These are phyloP conservation scores for Exophiala oligosperma DNA, from an alignment of 2,329 filamentous ascomycete genomes.

Conservation along the genomic window DNA sequence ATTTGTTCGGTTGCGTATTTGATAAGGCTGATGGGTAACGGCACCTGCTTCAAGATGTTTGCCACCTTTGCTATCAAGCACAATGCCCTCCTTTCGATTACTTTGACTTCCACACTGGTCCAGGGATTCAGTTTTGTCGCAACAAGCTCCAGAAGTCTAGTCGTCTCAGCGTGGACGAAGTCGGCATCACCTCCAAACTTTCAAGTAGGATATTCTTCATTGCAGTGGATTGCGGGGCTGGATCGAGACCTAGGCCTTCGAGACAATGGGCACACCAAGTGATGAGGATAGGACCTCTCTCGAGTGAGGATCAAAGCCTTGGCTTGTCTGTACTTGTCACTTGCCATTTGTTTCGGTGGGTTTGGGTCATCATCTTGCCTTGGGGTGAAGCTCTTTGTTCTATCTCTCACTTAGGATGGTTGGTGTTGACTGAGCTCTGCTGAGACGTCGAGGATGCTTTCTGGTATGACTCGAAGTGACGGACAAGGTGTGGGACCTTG, in stretches of 20 bases:
- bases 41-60: slow-evolving; percentile 7
- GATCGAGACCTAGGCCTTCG: neutral
- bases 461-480: slow-evolving; percentile 23
- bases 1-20: slow-evolving; percentile 2
- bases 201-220: slow-evolving; percentile 8
- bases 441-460: slow-evolving; percentile 22
- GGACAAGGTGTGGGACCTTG: slow-evolving; percentile 16
- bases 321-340: slow-evolving; percentile 69
- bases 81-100: slow-evolving; percentile 2
- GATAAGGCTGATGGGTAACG: neutral
- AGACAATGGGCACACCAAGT: slow-evolving; percentile 26
- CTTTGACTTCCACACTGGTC: slow-evolving; percentile 13
- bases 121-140: slow-evolving; percentile 23
- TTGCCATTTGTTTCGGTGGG: slow-evolving; percentile 29
- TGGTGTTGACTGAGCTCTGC: slow-evolving; percentile 8
- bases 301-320: slow-evolving; percentile 90
- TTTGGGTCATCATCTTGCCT: neutral
- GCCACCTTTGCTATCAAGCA: slow-evolving; percentile 9
- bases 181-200: slow-evolving; percentile 7
- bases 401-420: slow-evolving; percentile 12
- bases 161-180: slow-evolving; percentile 6
- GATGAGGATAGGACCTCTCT: slow-evolving; percentile 73
- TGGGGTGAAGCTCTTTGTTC: slow-evolving; percentile 15
- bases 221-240: slow-evolving; percentile 1
- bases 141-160: slow-evolving; percentile 17